These are phyloP conservation scores for Zygotorulaspora mrakii DNA, from an alignment of 1,139 yeast species.

Conservation along the genomic window DNA sequence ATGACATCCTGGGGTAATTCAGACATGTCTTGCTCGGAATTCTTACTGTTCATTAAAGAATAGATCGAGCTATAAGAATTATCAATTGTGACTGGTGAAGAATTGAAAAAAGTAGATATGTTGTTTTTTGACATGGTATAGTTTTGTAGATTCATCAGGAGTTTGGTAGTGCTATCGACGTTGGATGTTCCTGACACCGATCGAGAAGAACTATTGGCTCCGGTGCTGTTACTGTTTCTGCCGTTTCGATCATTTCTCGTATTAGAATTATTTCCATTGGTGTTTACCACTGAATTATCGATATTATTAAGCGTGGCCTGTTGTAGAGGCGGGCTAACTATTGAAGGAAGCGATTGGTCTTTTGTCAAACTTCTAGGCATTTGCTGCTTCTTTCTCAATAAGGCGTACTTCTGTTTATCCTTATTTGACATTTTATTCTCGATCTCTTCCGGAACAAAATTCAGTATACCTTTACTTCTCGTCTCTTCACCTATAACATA, in stretches of 20 bases:
- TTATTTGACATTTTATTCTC: slow-evolving; percentile 27
- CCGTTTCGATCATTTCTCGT: background rate
- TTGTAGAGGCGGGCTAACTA: slow-evolving; percentile 8
- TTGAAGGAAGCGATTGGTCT: slow-evolving; percentile 10
- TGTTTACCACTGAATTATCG: background rate
- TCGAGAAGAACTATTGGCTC: slow-evolving; percentile 10
- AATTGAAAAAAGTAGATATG: slow-evolving; percentile 34
- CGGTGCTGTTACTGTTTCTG: slow-evolving; percentile 5
- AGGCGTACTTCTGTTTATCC: slow-evolving; percentile 26
- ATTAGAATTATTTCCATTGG: background rate
- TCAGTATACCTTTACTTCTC: slow-evolving; percentile 35
- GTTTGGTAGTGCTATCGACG: slow-evolving; percentile 12
- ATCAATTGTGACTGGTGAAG: slow-evolving; percentile 39
- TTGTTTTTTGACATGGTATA: slow-evolving; percentile 31
- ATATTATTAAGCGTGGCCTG: background rate
- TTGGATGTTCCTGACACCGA: slow-evolving; percentile 3
- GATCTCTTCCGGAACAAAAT: slow-evolving; percentile 25
- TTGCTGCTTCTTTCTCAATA: slow-evolving; percentile 16
- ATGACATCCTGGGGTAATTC: slow-evolving; percentile 63
- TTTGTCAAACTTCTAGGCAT: slow-evolving; percentile 5
- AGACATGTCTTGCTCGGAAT: slow-evolving; percentile 66
- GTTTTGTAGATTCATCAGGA: slow-evolving; percentile 25
- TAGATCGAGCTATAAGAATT: slow-evolving; percentile 46
- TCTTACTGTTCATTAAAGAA: slow-evolving; percentile 58
- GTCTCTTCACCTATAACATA: slow-evolving; percentile 36